Evolutionary conservation across 169 alveolate genomes (phyloP), one percentile per base, ranked within the genome.

Genomic region (Cryptosporidium muris): DNA sequence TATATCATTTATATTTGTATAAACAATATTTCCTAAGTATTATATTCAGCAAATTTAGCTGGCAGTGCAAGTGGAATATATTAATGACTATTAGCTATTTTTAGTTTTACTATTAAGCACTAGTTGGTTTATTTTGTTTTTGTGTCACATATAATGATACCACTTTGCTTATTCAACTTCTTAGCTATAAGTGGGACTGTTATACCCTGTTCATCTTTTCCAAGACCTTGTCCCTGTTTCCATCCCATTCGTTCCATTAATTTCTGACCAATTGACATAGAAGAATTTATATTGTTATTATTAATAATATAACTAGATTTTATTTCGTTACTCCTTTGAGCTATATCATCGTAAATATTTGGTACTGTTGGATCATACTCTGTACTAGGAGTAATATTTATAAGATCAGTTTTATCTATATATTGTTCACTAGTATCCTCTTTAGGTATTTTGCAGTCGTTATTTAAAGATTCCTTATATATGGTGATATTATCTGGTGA

Each of bases 161-260:
- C 25, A 25, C 25, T 25, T 25, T 25, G 25, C 25, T 25, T 25
- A 25, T 25, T 25, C 25, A 25, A 25, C 25, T 25, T 25, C 25
- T 25, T 25, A 37, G 12, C 9, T 1, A 42, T 11, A 6, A 74
- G 54, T 16, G 85, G 85, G 37, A 36, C 6, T 74, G n/a, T 74
- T 58, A 74, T 74, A n/a, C 85, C 85, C 12, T 74, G 85, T 2
- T 38, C 60, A 60, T 74, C 45, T 43, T 74, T 74, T 2, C 85
- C 85, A 12, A 74, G 38, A 8, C 85, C 85, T 47, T 74, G 64
- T 42, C 85, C 85, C 40, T 74, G 74, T 16, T 8, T 74, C 85
- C 85, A 74, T 8, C 85, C 85, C 85, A 74, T 74, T 42, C 48
- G 54, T 54, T 74, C 74, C 45, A 74, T 52, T 4, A 74, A 58